A percentile compares a stretch with the other conserved stretches of the same genome.
Evolutionary conservation across 2,329 filamentous ascomycete species (phyloP).

Genomic region (Colletotrichum salicis): DNA sequence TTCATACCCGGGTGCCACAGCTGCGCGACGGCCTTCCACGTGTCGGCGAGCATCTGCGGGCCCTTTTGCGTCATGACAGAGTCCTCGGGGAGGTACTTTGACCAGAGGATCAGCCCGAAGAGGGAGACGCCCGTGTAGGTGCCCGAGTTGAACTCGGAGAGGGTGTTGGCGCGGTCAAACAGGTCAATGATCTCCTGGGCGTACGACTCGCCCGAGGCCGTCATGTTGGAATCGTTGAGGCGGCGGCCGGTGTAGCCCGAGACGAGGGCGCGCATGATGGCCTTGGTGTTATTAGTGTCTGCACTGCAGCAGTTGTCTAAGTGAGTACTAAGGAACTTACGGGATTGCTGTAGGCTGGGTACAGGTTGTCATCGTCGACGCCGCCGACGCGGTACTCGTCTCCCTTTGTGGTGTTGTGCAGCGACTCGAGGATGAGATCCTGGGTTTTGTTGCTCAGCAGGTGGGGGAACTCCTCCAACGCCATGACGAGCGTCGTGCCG

Average conservation of each 20-base stretch:
- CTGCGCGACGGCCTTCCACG: constrained; percentile 61
- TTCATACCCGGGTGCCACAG: constrained; percentile 69
- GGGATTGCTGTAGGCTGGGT: constrained; percentile 70
- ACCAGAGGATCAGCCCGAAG: constrained; percentile 67
- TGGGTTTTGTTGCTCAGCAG: constrained; percentile 52
- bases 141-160: constrained; percentile 71
- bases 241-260: constrained; percentile 68
- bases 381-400: constrained; percentile 71
- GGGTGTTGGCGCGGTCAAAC: constrained; percentile 64
- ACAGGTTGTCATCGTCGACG: constrained; percentile 69
- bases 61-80: constrained; percentile 65
- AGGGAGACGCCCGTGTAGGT: constrained; percentile 73
- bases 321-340: constrained; percentile 39
- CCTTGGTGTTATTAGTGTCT: neutral
- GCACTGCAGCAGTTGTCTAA: too few species aligned
- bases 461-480: constrained; percentile 66
- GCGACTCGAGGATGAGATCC: constrained; percentile 60
- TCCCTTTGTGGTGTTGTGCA: constrained; percentile 66
- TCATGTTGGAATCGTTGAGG: constrained; percentile 68
- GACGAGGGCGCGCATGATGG: constrained; percentile 71
- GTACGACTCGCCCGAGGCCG: constrained; percentile 64
- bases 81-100: constrained; percentile 65
- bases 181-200: constrained; percentile 66
- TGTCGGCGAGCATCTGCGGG: constrained; percentile 60
- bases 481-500: constrained; percentile 67